Percentiles rank a stretch among this genome's conserved stretches.
These are phyloP conservation scores for Drechslera avenae DNA, from an alignment of 2,329 filamentous ascomycete genomes.

Conservation along the genomic window DNA sequence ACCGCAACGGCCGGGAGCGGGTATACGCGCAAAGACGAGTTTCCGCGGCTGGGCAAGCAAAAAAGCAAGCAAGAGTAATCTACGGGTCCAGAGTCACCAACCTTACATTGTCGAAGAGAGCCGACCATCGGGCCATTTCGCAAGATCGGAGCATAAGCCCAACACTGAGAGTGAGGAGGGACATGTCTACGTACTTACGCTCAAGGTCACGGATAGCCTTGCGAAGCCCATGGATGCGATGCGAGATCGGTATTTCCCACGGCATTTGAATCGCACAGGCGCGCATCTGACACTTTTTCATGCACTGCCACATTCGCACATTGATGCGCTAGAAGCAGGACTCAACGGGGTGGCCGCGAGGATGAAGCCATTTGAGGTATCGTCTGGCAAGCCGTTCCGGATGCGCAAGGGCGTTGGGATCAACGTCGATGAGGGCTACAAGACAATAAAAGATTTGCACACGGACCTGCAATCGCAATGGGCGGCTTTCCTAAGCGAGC, in stretches of 20 bases:
- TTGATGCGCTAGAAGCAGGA: slow-evolving; percentile 42
- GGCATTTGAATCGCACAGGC: slow-evolving; percentile 50
- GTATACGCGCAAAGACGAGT: slow-evolving; percentile 19
- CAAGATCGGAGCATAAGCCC: slow-evolving; percentile 34
- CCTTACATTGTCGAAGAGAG: slow-evolving; percentile 15
- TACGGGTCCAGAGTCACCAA: not conserved
- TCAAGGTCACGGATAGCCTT: slow-evolving; percentile 48
- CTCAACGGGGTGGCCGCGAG: slow-evolving; percentile 36
- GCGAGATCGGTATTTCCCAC: slow-evolving; percentile 50
- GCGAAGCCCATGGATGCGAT: slow-evolving; percentile 48
- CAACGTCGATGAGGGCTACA: slow-evolving; percentile 40
- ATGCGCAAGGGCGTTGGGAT: slow-evolving; percentile 52
- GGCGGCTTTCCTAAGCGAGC: slow-evolving; percentile 49
- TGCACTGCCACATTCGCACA: slow-evolving; percentile 50
- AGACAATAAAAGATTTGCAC: slow-evolving; percentile 45
- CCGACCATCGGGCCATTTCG: slow-evolving; percentile 2
- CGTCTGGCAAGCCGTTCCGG: slow-evolving; percentile 48
- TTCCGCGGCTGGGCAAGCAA: slow-evolving; percentile 20
- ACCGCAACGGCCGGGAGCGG: slow-evolving; percentile 19
- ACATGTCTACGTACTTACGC: slow-evolving; percentile 51
- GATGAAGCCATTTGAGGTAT: slow-evolving; percentile 46
- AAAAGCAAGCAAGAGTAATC: slow-evolving; percentile 13
- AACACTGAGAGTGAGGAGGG: slow-evolving; percentile 41
- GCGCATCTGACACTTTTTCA: slow-evolving; percentile 56
- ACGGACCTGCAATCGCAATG: slow-evolving; percentile 43